A percentile compares a stretch with the other conserved stretches of the same genome.
These are phyloP conservation scores for Sechiopsis laciniata DNA, from an alignment of 306 rosid genomes.

Conservation along the genomic window DNA sequence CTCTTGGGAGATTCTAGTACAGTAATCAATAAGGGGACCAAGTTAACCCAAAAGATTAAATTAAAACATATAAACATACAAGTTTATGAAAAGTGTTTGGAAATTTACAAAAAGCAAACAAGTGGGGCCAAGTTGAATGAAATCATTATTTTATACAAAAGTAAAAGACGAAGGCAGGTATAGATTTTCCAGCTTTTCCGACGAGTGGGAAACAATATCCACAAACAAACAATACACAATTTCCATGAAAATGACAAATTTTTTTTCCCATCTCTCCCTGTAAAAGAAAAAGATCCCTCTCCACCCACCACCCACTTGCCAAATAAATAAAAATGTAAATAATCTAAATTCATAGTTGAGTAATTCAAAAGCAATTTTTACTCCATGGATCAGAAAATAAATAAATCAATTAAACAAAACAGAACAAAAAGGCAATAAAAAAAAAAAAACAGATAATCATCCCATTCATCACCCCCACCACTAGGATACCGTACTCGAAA, in stretches of 20 bases:
- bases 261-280: neutral
- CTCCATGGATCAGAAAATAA: no score
- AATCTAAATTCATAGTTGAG: no score
- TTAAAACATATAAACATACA: neutral
- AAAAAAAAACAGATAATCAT: neutral
- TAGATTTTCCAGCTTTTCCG: neutral
- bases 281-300: no score
- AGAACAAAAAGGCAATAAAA: neutral
- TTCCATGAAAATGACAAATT: neutral
- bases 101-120: neutral
- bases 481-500: neutral
- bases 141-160: neutral
- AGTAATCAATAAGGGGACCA: neutral
- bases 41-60: neutral
- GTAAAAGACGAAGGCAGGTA: conserved; percentile 10
- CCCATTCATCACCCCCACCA: neutral
- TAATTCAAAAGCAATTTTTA: no score
- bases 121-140: neutral
- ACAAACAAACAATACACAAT: conserved; percentile 13
- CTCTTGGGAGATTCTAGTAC: neutral
- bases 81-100: neutral
- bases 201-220: neutral
- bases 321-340: neutral
- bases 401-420: neutral
- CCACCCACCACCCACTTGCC: neutral